Conservation (phyloP, 163 green algal genomes). For the Chlorella variabilis region DNA sequence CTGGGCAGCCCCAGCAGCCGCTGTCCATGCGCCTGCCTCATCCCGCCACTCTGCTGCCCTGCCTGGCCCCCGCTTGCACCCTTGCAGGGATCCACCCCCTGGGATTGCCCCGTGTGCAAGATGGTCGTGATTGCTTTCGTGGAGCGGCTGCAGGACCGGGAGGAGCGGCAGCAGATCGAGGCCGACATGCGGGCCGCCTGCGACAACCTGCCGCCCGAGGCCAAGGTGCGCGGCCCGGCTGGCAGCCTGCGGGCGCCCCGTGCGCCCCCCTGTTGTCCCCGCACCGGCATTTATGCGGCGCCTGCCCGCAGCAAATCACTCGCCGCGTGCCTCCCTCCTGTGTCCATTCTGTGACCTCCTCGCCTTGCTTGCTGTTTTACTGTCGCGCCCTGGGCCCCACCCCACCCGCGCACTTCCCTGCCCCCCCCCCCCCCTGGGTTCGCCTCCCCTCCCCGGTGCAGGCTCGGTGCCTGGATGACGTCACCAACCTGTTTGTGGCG, state of each 20-base stretch:
- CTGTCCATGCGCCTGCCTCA: no score
- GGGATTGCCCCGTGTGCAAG: constrained; percentile 51
- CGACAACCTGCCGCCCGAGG: constrained; percentile 13
- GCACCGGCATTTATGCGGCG: no score
- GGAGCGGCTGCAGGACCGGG: constrained; percentile 36
- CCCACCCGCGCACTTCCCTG: background rate
- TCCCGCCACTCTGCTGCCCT: background rate
- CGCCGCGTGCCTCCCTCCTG: no score
- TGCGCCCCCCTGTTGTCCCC: no score
- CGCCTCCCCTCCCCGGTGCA: background rate
- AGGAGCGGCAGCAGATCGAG: constrained; percentile 30
- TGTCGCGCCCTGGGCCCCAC: no score
- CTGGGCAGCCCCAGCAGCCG: background rate
- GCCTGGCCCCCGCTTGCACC: background rate
- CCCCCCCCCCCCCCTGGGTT: background rate
- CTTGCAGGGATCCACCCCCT: background rate
- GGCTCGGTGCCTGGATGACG: constrained; percentile 39
- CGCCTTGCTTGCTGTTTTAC: no score
- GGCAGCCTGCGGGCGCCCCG: no score
- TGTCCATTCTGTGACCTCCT: no score
- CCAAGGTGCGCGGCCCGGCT: background rate
- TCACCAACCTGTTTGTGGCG: constrained; percentile 33
- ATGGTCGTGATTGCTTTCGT: constrained; percentile 30
- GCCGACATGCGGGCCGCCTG: constrained; percentile 28
- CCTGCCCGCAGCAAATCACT: background rate